Percentiles rank a stretch among this genome's conserved stretches.
phyloP scores from a whole-genome alignment of 176 grass and related monocot genomes.

The Pontederia crassipes region DNA sequence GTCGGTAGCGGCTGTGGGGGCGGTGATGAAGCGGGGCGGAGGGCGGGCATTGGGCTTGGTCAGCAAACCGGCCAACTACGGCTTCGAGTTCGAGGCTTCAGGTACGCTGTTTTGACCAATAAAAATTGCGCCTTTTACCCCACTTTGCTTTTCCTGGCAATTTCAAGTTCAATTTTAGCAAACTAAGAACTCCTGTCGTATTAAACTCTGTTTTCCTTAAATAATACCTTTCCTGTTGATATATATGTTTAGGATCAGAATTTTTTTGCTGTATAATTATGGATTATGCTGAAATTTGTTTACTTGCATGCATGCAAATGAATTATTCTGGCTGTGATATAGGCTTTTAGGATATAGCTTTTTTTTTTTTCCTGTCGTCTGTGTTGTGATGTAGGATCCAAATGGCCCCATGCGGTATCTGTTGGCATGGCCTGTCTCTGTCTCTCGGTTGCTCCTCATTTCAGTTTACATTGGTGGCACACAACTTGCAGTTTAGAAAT shows the following conservation, averaged over 20 bases:
- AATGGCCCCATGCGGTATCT: background rate
- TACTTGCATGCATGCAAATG: too few species aligned
- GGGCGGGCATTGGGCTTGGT: constrained; percentile 54
- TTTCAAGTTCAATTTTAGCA: background rate
- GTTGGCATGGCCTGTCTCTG: background rate
- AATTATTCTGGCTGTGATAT: too few species aligned
- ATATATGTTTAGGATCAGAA: too few species aligned
- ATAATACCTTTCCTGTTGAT: too few species aligned
- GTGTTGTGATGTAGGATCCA: background rate
- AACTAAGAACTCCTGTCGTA: too few species aligned
- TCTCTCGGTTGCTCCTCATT: background rate
- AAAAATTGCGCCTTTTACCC: background rate
- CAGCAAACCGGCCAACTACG: constrained; percentile 13
- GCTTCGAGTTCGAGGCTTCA: constrained; percentile 37
- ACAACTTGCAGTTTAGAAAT: constrained; percentile 1
- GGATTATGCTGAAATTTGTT: too few species aligned
- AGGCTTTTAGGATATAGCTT: too few species aligned
- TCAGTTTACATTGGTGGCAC: background rate
- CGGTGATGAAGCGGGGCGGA: constrained; percentile 82
- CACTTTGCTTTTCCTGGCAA: background rate
- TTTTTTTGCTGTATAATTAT: too few species aligned
- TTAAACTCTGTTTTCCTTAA: too few species aligned
- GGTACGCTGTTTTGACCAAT: constrained; percentile 10
- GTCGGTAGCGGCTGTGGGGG: constrained; percentile 55
- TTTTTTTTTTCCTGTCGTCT: background rate